Evolutionary conservation across 2,329 filamentous ascomycete genomes (phyloP).

Genomic region (Talaromyces sp.): DNA sequence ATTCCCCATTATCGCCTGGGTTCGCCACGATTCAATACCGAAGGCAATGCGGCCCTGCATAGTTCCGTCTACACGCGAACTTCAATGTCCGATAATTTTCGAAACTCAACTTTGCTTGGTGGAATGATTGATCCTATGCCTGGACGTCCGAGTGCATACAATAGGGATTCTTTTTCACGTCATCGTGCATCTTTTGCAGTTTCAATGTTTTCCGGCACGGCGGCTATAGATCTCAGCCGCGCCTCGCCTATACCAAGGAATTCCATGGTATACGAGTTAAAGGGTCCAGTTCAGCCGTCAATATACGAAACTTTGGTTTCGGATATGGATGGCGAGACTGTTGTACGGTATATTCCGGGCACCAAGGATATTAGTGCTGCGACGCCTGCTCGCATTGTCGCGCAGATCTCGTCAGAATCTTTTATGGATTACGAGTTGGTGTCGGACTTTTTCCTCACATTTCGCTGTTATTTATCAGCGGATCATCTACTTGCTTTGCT

Average conservation of each 20-base stretch:
- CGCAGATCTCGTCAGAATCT: slow-evolving; percentile 92
- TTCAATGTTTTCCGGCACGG: slow-evolving; percentile 40
- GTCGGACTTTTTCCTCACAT: slow-evolving; percentile 97
- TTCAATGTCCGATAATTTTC: slow-evolving; percentile 69
- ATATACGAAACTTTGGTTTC: slow-evolving; percentile 83
- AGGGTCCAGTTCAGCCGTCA: slow-evolving; percentile 62
- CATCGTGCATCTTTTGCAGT: slow-evolving; percentile 39
- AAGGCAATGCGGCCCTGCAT: slow-evolving; percentile 75
- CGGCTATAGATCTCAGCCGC: slow-evolving; percentile 35
- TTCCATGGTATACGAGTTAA: slow-evolving; percentile 51
- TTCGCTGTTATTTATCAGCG: slow-evolving; percentile 79
- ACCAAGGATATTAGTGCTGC: slow-evolving; percentile 81
- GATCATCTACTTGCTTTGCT: slow-evolving; percentile 79
- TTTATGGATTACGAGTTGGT: slow-evolving; percentile 97
- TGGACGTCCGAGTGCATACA: slow-evolving; percentile 28
- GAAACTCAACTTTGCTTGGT: slow-evolving; percentile 62
- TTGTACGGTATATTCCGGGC: slow-evolving; percentile 77
- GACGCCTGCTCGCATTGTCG: slow-evolving; percentile 85
- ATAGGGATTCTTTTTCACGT: slow-evolving; percentile 27
- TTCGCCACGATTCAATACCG: slow-evolving; percentile 75
- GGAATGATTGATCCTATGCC: slow-evolving; percentile 30
- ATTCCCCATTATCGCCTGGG: slow-evolving; percentile 87
- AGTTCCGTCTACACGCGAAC: slow-evolving; percentile 74
- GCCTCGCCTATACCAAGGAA: slow-evolving; percentile 39
- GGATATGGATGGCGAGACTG: slow-evolving; percentile 76